Base-by-base conservation (phyloP, 1,139 yeast species). In the Geotrichum citri-aurantii region DNA sequence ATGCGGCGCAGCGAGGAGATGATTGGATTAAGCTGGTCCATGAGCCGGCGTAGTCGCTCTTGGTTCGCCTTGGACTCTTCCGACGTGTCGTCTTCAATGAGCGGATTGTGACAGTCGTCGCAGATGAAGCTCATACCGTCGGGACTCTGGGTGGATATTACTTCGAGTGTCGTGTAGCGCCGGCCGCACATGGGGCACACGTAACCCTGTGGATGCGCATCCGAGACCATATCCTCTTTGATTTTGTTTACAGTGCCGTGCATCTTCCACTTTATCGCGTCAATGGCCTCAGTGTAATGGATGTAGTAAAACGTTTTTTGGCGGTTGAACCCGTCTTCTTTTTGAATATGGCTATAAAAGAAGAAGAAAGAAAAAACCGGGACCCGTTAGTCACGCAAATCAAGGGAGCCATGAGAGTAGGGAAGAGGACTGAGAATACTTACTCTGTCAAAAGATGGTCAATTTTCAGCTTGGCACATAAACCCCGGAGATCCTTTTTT, bases 241-340 rank as follows among this genome's bases (percentile, higher is more conserved):
- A 92, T 78, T 60, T 79, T 74, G 65, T 85, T 86, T 14, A 90
- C 98, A 48, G 95, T 80, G 50, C 88, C 82, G 70, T 93, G 97
- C 62, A 93, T 89, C 70, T 92, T 91, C 98, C 97, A 95, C 73
- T 95, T 93, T 70, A 93, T 85, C 17, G 97, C 84, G 74, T 93
- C 99, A 52, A 95, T 88, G 1, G 98, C 96, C 70, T 91, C 96
- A 1, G 97, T 90, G 69, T 83, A 84, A 68, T 90, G 97, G 59
- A 93, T 85, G 70, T 82, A 93, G 73, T 85, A 93, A 71, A 91
- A 93, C 0, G 95, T 87, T 68, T 92, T 57, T 19, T 52, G 59
- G 80, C 23, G 87, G 62, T 84, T 87, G 6, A 81, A 79, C 52
- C 86, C 88, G 61, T 88, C 96, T 71, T 90, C 97, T 71, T 89